phyloP scores from a whole-genome alignment of 768 basidiomycete species.

The Hemileccinum rubropunctum region DNA sequence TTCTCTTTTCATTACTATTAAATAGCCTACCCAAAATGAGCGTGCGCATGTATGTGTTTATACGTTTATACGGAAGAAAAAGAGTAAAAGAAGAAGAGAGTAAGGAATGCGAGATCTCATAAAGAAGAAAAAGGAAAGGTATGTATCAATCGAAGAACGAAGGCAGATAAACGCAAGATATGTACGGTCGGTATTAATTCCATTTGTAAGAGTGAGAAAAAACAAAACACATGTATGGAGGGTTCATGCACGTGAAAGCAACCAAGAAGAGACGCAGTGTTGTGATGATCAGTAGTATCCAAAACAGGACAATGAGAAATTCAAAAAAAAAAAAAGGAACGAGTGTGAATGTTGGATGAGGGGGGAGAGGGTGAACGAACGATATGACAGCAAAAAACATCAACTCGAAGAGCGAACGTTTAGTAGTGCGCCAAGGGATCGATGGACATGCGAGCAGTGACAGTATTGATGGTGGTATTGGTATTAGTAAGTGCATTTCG shows the following conservation, averaged over 20 bases:
- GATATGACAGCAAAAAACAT: constrained; percentile 4
- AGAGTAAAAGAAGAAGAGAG: not conserved
- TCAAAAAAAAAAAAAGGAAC: not conserved
- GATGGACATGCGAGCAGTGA: constrained; percentile 5
- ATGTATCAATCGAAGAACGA: not conserved
- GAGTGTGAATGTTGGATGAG: not conserved
- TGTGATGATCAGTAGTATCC: not conserved
- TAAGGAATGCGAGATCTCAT: not conserved
- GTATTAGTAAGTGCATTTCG: constrained; percentile 10
- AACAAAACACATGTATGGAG: not conserved
- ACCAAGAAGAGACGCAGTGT: not conserved
- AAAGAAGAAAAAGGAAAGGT: constrained; percentile 2
- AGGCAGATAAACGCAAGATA: constrained; percentile 2
- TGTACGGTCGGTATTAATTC: constrained; percentile 16
- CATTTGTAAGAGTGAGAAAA: constrained; percentile 6
- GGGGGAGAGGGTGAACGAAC: not conserved
- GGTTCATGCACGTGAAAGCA: constrained; percentile 6
- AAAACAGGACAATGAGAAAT: not conserved
- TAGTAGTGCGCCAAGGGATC: constrained; percentile 14
- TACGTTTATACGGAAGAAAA: constrained; percentile 1
- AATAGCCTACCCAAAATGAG: constrained; percentile 3
- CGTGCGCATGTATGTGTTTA: not conserved
- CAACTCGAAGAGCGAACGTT: constrained; percentile 4
- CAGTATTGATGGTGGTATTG: not conserved
- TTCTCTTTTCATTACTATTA: constrained; percentile 5